Percentiles rank a stretch among this genome's conserved stretches.
Evolutionary conservation across 2,329 filamentous ascomycete species (phyloP).

Genomic region (Grosmannia clavigera): DNA sequence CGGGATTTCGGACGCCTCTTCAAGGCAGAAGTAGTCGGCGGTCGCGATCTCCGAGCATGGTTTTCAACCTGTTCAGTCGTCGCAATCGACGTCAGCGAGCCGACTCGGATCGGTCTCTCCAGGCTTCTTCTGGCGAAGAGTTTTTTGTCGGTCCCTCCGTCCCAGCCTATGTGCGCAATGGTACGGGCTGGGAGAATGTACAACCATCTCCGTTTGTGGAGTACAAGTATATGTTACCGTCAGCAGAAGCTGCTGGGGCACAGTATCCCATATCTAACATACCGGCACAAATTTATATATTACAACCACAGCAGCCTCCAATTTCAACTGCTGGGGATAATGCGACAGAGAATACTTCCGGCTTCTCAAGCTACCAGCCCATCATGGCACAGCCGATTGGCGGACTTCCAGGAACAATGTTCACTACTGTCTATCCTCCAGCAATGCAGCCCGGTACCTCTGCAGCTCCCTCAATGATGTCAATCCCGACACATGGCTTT

Average conservation of each 20-base stretch:
- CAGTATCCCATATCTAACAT: constrained; percentile 8
- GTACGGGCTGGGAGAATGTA: constrained; percentile 4
- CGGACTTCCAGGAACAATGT: neutral
- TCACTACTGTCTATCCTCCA: neutral
- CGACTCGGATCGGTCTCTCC: neutral
- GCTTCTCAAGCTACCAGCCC: neutral
- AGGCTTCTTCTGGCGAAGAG: neutral
- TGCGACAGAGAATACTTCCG: neutral
- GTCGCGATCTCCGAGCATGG: constrained; percentile 1
- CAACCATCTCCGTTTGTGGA: constrained; percentile 1
- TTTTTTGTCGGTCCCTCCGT: neutral
- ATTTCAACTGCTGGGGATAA: neutral
- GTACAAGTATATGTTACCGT: neutral
- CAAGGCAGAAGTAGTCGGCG: neutral
- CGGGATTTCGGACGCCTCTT: neutral
- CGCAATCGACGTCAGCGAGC: constrained; percentile 1
- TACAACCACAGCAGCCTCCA: constrained; percentile 6
- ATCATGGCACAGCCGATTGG: neutral
- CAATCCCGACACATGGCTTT: neutral
- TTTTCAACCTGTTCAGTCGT: constrained; percentile 6
- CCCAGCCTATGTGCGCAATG: constrained; percentile 2
- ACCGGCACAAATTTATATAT: constrained; percentile 6
- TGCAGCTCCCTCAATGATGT: no score
- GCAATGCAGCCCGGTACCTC: neutral
- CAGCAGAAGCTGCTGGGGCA: neutral